A percentile compares a stretch with the other conserved stretches of the same genome.
Conservation (phyloP, 345 rosid genomes). For the Citrus trifoliata region DNA sequence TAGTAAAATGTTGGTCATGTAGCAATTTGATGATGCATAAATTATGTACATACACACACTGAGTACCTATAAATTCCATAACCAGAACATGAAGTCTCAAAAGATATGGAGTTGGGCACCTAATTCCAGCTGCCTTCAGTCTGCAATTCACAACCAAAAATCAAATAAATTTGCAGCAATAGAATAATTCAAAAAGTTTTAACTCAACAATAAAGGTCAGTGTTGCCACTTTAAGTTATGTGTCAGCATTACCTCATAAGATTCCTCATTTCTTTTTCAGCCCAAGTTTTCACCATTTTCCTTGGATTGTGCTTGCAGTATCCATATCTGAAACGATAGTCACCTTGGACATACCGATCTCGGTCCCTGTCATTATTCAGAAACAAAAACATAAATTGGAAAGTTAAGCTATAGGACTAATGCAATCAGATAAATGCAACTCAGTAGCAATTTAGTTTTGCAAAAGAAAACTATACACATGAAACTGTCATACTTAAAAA, state of each 20-base stretch:
- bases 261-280: conserved; percentile 97
- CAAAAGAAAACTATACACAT: neutral
- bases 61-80: conserved; percentile 94
- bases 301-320: conserved; percentile 95
- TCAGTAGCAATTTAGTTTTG: neutral
- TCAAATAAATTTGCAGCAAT: neutral
- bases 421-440: neutral
- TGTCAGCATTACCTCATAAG: conserved; percentile 60
- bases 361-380: conserved; percentile 62
- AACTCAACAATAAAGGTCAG: neutral
- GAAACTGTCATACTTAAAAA: conserved; percentile 55
- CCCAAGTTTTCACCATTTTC: conserved; percentile 98
- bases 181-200: neutral
- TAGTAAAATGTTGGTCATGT: neutral
- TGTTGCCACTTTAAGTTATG: neutral
- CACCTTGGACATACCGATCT: conserved; percentile 96
- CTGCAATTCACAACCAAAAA: conserved; percentile 38
- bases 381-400: conserved; percentile 1
- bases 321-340: conserved; percentile 89
- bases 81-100: conserved; percentile 92
- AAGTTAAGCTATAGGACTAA: neutral
- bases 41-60: neutral
- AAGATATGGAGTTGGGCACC: conserved; percentile 74
- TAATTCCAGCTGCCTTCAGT: conserved; percentile 87
- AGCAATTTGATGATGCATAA: neutral